These are phyloP conservation scores for Eucalyptus curtisii DNA, from an alignment of 345 rosid species.

Conservation along the genomic window DNA sequence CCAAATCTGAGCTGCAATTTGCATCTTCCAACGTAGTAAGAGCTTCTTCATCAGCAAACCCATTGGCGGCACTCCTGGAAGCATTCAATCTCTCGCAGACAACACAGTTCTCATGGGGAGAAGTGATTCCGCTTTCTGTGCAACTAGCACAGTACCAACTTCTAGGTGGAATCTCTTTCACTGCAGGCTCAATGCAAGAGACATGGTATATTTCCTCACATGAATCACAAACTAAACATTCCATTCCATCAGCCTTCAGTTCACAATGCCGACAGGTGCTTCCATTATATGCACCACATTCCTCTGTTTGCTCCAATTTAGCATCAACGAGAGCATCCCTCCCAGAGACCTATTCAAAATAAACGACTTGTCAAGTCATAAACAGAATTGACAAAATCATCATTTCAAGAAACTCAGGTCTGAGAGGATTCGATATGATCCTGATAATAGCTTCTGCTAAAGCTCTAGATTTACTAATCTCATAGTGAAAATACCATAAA, in stretches of 20 bases:
- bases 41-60: slow-evolving; percentile 15
- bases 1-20: slow-evolving; percentile 16
- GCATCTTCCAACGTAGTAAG: slow-evolving; percentile 28
- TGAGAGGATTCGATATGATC: not conserved
- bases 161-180: slow-evolving; percentile 42
- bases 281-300: slow-evolving; percentile 10
- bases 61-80: slow-evolving; percentile 10
- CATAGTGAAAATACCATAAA: not conserved
- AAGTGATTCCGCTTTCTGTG: slow-evolving; percentile 39
- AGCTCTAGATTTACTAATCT: not conserved
- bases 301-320: slow-evolving; percentile 29
- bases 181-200: slow-evolving; percentile 67
- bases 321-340: slow-evolving; percentile 21
- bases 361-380: not conserved
- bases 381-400: not conserved
- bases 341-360: slow-evolving; percentile 15
- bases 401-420: not conserved
- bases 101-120: slow-evolving; percentile 63
- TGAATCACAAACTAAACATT: slow-evolving; percentile 75
- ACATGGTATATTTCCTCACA: slow-evolving; percentile 83
- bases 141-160: slow-evolving; percentile 79
- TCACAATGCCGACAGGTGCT: slow-evolving; percentile 57
- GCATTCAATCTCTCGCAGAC: slow-evolving; percentile 60
- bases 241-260: slow-evolving; percentile 46
- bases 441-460: not conserved